Percentiles rank a stretch among this genome's conserved stretches.
Evolutionary conservation across 2,329 filamentous ascomycete species (phyloP).

Genomic region (Venturia nashicola): DNA sequence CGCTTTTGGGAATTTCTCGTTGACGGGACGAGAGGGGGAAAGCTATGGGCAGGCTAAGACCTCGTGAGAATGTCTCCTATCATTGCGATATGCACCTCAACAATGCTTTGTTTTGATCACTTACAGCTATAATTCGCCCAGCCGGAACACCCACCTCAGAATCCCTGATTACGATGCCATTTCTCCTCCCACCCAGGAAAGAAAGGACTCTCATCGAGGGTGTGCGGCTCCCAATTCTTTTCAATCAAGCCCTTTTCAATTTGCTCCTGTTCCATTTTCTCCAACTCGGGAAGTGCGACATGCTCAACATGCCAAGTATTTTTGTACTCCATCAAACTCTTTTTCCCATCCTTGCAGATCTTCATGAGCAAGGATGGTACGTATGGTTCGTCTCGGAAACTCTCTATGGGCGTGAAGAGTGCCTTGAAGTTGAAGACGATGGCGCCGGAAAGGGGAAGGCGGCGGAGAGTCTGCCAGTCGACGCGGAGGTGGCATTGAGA

Average conservation of each 20-base stretch:
- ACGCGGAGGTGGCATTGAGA: constrained; percentile 59
- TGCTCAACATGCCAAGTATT: constrained; percentile 70
- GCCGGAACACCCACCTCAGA: constrained; percentile 20
- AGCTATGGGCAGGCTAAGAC: too few relatives aligned
- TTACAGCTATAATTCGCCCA: too few relatives aligned
- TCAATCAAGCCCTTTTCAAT: constrained; percentile 46
- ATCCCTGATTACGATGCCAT: constrained; percentile 55
- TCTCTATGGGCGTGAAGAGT: constrained; percentile 61
- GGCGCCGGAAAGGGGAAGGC: constrained; percentile 61
- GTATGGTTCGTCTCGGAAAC: constrained; percentile 60
- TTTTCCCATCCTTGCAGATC: constrained; percentile 59
- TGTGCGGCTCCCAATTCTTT: constrained; percentile 52
- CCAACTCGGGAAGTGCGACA: constrained; percentile 52
- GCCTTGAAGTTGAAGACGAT: constrained; percentile 86
- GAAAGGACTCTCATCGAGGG: constrained; percentile 63
- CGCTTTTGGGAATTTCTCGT: too few relatives aligned
- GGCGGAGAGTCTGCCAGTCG: constrained; percentile 78
- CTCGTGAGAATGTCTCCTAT: too few relatives aligned
- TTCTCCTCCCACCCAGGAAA: constrained; percentile 67
- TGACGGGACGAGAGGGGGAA: too few relatives aligned
- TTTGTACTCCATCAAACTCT: constrained; percentile 65
- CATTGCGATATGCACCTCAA: neutral
- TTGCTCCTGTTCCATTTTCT: constrained; percentile 55
- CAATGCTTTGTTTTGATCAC: neutral
- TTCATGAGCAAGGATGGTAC: constrained; percentile 58